Conservation (phyloP, 352 stramenopile species). For the Globisporangium cylindrosporum region DNA sequence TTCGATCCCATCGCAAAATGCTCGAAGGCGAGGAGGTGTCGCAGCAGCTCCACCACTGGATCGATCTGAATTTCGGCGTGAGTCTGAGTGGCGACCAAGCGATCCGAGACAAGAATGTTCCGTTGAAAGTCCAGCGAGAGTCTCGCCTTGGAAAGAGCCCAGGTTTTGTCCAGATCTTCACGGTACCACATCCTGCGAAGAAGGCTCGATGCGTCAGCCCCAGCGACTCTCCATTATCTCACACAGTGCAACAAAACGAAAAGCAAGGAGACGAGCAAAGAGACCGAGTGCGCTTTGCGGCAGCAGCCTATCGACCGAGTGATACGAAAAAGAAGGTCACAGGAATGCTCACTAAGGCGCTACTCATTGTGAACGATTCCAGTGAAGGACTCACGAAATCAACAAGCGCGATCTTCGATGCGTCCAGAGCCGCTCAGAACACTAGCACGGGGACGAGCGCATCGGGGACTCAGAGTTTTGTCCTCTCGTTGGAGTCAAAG, state of each 20-base stretch:
- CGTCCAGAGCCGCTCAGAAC: not conserved
- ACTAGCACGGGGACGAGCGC: not conserved
- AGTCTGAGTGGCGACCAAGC: constrained; percentile 75
- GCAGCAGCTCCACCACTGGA: constrained; percentile 89
- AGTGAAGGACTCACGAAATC: constrained; percentile 3
- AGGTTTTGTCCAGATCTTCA: constrained; percentile 78
- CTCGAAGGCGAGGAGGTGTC: constrained; percentile 91
- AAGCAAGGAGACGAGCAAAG: not conserved
- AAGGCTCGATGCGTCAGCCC: not conserved
- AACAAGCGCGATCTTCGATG: constrained; percentile 3
- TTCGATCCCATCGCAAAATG: constrained; percentile 88
- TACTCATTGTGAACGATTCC: constrained; percentile 15
- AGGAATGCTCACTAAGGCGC: constrained; percentile 19
- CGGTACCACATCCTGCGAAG: constrained; percentile 29
- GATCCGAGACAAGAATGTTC: constrained; percentile 90
- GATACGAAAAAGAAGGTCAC: constrained; percentile 19
- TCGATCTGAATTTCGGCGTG: constrained; percentile 96
- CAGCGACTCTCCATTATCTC: not conserved
- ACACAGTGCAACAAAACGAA: not conserved
- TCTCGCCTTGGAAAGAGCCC: constrained; percentile 45
- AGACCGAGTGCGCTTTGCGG: constrained; percentile 9
- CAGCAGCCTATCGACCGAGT: constrained; percentile 12
- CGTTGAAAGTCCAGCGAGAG: constrained; percentile 46
- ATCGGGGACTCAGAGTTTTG: constrained; percentile 6
- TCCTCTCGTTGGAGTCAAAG: not conserved